Evolutionary conservation across 2,329 filamentous ascomycete genomes (phyloP), one percentile per base, ranked within the genome.

Genomic region (Monosporascus sp.): DNA sequence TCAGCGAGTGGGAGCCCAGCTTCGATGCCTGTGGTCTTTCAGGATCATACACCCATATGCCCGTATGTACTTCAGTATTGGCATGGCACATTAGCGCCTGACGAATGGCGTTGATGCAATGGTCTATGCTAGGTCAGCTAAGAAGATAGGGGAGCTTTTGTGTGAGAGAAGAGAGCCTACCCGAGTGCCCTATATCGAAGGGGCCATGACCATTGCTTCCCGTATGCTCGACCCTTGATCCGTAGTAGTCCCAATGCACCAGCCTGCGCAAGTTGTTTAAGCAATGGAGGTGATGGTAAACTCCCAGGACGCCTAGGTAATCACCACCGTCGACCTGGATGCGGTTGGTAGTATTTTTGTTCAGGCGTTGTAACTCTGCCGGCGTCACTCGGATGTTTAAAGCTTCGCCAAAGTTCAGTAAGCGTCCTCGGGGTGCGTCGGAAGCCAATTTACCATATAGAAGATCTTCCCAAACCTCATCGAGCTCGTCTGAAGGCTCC

Each of bases 261-360:
- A 55, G 31, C 48, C 50, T 55, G 14, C 57, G 52, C 3, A 59
- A 37, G 37, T 54, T 57, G 18, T 57, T 55, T 25, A 59, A 22
- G 27, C 57, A 59, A 35, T 59, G 57, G 3, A 59, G 35, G 41
- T 59, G 55, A 41, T 59, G 57, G 46, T 54, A 59, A 27, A 59
- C 55, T 17, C 57, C 57, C 31, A 59, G 38, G 2, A 48, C 51
- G 25, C 51, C 55, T n/a, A 51, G 48, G 45, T 59, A 57, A 50
- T 55, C 51, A 15, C 55, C 53, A n/a, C 53, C 55, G 24, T 53
- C 55, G 7, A 59, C 55, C n/a, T 55, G 52, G 38, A 59, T 52
- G 57, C 58, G 55, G 39, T 61, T 58, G 3, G 60, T 49, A 54
- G 50, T 37, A 54, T 52, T 50, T 45, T 54, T 45, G 8, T 51